Evolutionary conservation across 2,329 filamentous ascomycete species (phyloP), one percentile per base, ranked within the genome.

Genomic region (Laburnicola sp.): DNA sequence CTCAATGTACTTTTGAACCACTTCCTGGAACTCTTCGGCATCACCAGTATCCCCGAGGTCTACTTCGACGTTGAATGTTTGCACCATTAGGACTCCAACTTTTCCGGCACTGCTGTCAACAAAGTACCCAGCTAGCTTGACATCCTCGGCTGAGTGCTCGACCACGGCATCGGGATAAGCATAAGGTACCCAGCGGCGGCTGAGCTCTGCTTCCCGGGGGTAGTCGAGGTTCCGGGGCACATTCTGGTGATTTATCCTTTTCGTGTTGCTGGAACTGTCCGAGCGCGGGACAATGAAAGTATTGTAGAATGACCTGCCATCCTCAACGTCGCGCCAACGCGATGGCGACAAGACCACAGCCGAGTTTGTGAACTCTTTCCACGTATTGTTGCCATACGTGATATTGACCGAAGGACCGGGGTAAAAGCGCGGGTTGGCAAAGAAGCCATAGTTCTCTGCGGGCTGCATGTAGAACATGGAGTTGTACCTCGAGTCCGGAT

Each of bases 101-200:
- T 80, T 75, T n/a, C 73, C 65, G 0, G 72, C 64, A 3, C 54
- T 62, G 0, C 68, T 64, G 7, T 75, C 68, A 28, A 78, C 69
- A 54, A 77, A 80, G 65, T 78, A 80, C 2, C 79, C 78, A 3
- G 72, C 70, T 10, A 79, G 65, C 0, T 69, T 64, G 26, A 73
- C 69, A 6, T 63, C 53, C 0, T 57, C 48, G 10, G 66, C 56
- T 2, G 60, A 60, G 52, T 71, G 68, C 28, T 68, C 56, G n/a
- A 75, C 56, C 2, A 71, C 60, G 0, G 76, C 66, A 3, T 63
- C 48, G 0, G 76, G 76, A 45, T 75, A 78, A 9, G 50, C 47
- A 6, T 53, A 22, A 3, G 70, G 70, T 6, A 65, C 61, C 22
- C 53, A 58, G 22, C 63, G 57, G 11, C 59, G 59, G 23, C 50